Percentiles rank a stretch among this genome's conserved stretches.
Evolutionary conservation across 495 filamentous ascomycete species (phyloP).

Genomic region (Diplogelasinospora grovesii): DNA sequence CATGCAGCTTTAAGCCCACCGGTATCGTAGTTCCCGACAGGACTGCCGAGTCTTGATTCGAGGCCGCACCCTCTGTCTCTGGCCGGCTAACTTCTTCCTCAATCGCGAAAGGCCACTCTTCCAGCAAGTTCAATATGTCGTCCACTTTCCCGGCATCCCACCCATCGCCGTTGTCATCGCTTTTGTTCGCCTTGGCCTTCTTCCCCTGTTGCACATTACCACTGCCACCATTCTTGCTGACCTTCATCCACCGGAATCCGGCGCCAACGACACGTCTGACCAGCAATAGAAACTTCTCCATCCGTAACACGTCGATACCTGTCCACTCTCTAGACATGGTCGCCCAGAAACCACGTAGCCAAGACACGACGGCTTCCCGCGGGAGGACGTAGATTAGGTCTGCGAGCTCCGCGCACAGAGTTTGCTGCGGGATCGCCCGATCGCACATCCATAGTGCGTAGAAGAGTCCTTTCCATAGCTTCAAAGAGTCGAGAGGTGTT

Average conservation of each 20-base stretch:
- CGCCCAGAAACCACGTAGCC: constrained; percentile 77
- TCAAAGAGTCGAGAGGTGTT: constrained; percentile 68
- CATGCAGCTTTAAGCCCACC: constrained; percentile 79
- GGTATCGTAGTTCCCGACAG: constrained; percentile 46
- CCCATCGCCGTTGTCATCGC: constrained; percentile 2
- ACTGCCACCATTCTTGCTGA: constrained; percentile 55
- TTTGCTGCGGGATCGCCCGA: constrained; percentile 79
- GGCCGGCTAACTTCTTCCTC: constrained; percentile 30
- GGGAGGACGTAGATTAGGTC: constrained; percentile 61
- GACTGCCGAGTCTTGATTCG: constrained; percentile 10
- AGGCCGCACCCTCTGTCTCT: constrained; percentile 6
- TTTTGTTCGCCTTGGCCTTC: constrained; percentile 27
- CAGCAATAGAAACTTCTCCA: constrained; percentile 90
- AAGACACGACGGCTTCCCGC: constrained; percentile 51
- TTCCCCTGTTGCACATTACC: constrained; percentile 57
- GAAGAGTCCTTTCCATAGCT: constrained; percentile 96
- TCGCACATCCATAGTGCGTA: constrained; percentile 97
- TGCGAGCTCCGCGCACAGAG: constrained; percentile 70
- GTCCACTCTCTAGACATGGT: constrained; percentile 80
- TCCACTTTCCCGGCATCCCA: constrained; percentile 32
- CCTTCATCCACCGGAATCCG: constrained; percentile 53
- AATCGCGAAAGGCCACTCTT: constrained; percentile 38
- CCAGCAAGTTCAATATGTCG: constrained; percentile 32
- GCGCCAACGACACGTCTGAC: constrained; percentile 69
- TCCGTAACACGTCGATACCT: constrained; percentile 72